Evolutionary conservation across 371 early-diverging fungal species (phyloP), one percentile per base, ranked within the genome.

Genomic region (Apophysomyces trapeziformis): DNA sequence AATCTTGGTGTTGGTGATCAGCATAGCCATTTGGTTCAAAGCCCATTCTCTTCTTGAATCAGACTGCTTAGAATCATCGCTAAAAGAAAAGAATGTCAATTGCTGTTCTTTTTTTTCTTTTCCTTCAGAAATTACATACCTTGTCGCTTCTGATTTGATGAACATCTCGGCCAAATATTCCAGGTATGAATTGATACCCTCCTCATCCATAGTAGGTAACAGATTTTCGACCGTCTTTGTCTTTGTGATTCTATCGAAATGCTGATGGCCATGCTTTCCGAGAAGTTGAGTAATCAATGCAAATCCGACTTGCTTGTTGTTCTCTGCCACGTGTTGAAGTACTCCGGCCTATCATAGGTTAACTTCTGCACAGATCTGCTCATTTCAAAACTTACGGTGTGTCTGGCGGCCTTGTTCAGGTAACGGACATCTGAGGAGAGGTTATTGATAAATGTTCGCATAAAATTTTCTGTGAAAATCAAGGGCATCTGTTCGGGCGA

Each of bases 401-500:
- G 88, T 76, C 79, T 82, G 39, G 95, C 93, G 26, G 88, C 89
- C 74, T 92, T 91, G 83, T 89, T 86, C 67, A 96, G 78, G 71
- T 86, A 90, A 39, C 89, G 87, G 61, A 88, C 88, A 58, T 89
- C 80, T 47, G 83, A 85, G n/a, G 90, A 80, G 62, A 95, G 80
- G 75, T 91, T 90, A 77, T 93, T 92, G 63, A 93, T 92, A 62
- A 96, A 85, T 43, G 87, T 84, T 32, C 91, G 87, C 87, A 95
- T 87, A 65, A 95, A 88, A 75, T 92, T 90, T 21, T 85, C 85
- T 44, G 95, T 92, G 73, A 96, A 92, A 43, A 96, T 75, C 63
- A 88, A 72, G 0, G 93, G 88, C 67, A 93, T 82, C 63, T 86
- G 86, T 5, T 89, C 84, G 46, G 84, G 71, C 26, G 81, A 74